Base-by-base conservation (phyloP, 1,139 yeast species). In the Magnusiomyces magnusii region DNA sequence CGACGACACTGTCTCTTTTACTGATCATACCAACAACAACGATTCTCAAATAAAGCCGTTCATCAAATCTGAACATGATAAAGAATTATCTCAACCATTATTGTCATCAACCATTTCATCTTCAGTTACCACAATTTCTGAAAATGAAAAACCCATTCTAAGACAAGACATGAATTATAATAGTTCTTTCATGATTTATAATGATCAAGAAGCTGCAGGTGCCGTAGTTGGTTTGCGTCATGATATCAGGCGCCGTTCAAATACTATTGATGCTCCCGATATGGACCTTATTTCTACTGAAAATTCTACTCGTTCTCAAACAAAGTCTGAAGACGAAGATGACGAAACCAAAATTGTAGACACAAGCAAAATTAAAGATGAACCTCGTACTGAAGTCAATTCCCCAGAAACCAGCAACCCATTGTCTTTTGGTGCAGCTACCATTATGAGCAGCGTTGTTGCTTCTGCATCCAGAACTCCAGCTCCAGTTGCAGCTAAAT, bases 401-500 rank as follows among this genome's bases (percentile, higher is more conserved):
- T 44, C 49, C 2, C 49, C 49, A 9, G 27, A 44, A 44, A 21
- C n/a, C n/a, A n/a, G 27, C 9, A 10, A 44, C n/a, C 49, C 49
- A 5, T 21, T 44, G 5, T 19, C 27, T 21, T 9, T 23, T 21
- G 28, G 51, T 13, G 49, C 21, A 15, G n/a, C 51, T 24, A 24
- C 23, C 7, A 23, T 47, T 39, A 50, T 55, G 19, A 50, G 47
- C 3, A 23, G 57, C 28, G 36, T 31, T 39, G 42, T 55, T 25
- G 54, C 51, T 2, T 21, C 53, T 3, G 60, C 57, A 31, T 61
- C 61, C 34, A 60, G 60, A 56, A 66, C 68, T 0, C 70, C 67
- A 25, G 70, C 69, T 2, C 67, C 72, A 3, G 63, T 63, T 54
- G 54, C 64, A 15, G 58, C 63, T 21, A 68, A 69, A 51, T 67